Conservation (phyloP, 2,329 filamentous ascomycete species). For the Madurella fahalii region DNA sequence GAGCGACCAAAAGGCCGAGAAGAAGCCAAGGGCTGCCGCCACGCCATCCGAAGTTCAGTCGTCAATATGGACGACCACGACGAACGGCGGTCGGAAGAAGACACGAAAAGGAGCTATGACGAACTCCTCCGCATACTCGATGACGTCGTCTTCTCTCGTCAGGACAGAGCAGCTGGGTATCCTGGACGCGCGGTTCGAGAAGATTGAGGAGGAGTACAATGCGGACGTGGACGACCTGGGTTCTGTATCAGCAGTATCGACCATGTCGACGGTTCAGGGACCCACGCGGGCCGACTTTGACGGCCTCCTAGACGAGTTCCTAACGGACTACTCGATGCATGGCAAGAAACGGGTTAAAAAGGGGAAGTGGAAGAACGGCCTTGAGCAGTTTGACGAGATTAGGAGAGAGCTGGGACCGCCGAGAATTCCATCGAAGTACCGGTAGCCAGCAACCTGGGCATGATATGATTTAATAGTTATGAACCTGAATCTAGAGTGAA, state of each 20-base stretch:
- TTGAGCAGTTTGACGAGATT: conserved; percentile 89
- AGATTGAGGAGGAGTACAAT: conserved; percentile 73
- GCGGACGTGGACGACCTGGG: conserved; percentile 45
- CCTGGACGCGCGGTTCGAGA: conserved; percentile 88
- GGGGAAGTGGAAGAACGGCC: conserved; percentile 72
- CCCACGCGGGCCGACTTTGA: conserved; percentile 77
- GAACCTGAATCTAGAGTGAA: too few species aligned
- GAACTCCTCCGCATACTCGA: conserved; percentile 86
- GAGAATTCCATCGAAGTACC: conserved; percentile 42
- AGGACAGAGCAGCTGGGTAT: conserved; percentile 83
- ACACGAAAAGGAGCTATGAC: conserved; percentile 94
- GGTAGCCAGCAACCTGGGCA: background rate
- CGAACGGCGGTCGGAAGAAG: conserved; percentile 77
- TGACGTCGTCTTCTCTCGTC: conserved; percentile 93
- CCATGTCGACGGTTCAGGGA: conserved; percentile 65
- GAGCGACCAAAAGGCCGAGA: conserved; percentile 60
- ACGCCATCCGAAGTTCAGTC: conserved; percentile 63
- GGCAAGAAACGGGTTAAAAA: conserved; percentile 76
- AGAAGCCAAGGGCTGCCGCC: conserved; percentile 38
- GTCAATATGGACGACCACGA: conserved; percentile 69
- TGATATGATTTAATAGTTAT: background rate
- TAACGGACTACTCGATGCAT: conserved; percentile 66
- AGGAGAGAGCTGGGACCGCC: conserved; percentile 75
- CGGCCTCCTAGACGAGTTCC: conserved; percentile 86
- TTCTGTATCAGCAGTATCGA: conserved; percentile 61